Conservation (phyloP, 352 stramenopile genomes). For the Blastocystis sp. region DNA sequence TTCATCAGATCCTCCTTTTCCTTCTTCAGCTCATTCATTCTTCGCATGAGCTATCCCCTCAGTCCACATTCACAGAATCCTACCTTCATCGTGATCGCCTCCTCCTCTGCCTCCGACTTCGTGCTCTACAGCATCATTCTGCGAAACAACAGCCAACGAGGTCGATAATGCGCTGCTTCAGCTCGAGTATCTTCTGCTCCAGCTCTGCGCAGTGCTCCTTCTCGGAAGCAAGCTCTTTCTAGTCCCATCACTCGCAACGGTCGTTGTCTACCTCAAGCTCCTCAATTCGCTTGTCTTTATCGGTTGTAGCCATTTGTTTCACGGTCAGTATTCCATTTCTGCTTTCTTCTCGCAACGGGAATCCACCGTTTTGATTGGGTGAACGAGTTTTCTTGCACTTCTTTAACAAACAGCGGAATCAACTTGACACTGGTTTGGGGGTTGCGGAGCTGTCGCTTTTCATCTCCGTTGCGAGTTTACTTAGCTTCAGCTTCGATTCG, state of each 20-base stretch:
- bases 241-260: neutral
- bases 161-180: conserved; percentile 61
- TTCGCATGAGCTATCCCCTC: conserved; percentile 55
- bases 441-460: neutral
- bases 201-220: neutral
- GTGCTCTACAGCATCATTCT: conserved; percentile 35
- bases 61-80: neutral
- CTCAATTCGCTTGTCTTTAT: conserved; percentile 33
- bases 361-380: conserved; percentile 28
- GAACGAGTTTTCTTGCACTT: conserved; percentile 22
- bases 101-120: conserved; percentile 61
- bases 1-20: conserved; percentile 52
- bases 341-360: conserved; percentile 15
- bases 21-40: conserved; percentile 64
- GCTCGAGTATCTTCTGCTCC: conserved; percentile 50
- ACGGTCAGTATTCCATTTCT: neutral
- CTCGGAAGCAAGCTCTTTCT: conserved; percentile 48
- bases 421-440: neutral
- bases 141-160: neutral
- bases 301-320: neutral
- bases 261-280: conserved; percentile 47
- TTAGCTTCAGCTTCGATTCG: conserved; percentile 58
- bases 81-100: conserved; percentile 65
- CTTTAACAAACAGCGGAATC: neutral
- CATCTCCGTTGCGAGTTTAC: conserved; percentile 53